Conservation (phyloP, 192 early-diverging fungal genomes). For the Podochytrium sp. region DNA sequence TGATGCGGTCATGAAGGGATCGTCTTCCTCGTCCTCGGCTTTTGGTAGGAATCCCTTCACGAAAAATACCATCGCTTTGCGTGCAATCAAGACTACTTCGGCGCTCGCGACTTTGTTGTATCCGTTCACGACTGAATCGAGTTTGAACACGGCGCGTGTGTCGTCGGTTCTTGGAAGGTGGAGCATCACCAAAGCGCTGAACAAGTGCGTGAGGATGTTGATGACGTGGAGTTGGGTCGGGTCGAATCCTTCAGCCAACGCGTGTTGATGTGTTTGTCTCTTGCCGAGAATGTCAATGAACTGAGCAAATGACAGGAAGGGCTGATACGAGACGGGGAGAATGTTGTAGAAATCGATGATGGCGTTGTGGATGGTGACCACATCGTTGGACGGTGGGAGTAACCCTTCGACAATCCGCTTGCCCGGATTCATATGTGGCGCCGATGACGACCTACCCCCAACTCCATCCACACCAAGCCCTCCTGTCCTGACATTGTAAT, state of each 20-base stretch:
- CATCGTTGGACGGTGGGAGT: constrained; percentile 10
- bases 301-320: constrained; percentile 19
- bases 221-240: neutral
- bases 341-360: constrained; percentile 24
- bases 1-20: neutral
- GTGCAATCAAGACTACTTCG: neutral
- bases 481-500: constrained; percentile 14
- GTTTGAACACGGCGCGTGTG: constrained; percentile 19
- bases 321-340: constrained; percentile 13
- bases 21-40: neutral
- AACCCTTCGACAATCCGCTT: neutral
- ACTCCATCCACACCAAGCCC: too few relatives aligned
- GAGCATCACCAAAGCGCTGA: constrained; percentile 18
- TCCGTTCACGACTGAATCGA: neutral
- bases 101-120: constrained; percentile 3
- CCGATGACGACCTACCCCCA: neutral
- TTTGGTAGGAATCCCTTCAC: neutral
- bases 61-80: constrained; percentile 10
- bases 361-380: constrained; percentile 17
- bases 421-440: constrained; percentile 11
- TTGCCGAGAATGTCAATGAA: neutral
- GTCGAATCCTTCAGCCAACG: neutral
- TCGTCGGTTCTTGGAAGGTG: constrained; percentile 30
- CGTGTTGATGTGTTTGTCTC: neutral
- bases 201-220: constrained; percentile 9